Percentiles rank a stretch among this genome's conserved stretches.
Conservation (phyloP, 2,329 filamentous ascomycete genomes). For the Bertia moriformis region DNA sequence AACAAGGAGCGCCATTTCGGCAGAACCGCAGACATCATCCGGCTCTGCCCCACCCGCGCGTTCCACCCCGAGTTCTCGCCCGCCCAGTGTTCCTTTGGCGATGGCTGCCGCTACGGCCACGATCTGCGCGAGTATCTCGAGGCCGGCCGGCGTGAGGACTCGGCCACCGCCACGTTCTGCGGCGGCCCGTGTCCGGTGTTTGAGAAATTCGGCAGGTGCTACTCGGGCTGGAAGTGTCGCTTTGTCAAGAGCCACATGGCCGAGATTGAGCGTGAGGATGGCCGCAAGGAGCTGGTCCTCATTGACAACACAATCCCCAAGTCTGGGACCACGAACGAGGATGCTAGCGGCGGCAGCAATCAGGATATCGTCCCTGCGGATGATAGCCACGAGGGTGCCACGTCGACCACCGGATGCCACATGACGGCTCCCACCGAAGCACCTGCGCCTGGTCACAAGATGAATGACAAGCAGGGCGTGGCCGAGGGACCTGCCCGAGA, state of each 20-base stretch:
- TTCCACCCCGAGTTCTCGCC: conserved; percentile 71
- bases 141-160: conserved; percentile 67
- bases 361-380: conserved; percentile 20
- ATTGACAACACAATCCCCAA: conserved; percentile 25
- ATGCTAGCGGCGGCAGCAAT: conserved; percentile 10
- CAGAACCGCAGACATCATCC: conserved; percentile 60
- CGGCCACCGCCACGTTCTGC: conserved; percentile 64
- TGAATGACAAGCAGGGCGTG: too few relatives aligned
- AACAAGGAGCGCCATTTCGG: conserved; percentile 76
- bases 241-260: conserved; percentile 77
- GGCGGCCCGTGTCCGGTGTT: conserved; percentile 70
- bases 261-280: conserved; percentile 65
- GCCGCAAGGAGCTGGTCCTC: conserved; percentile 67
- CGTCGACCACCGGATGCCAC: conserved; percentile 4
- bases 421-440: too few relatives aligned
- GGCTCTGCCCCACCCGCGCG: conserved; percentile 62
- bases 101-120: conserved; percentile 69
- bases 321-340: conserved; percentile 3
- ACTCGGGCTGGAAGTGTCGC: conserved; percentile 84
- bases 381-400: conserved; percentile 8
- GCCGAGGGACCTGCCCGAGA: too few relatives aligned
- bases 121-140: conserved; percentile 73
- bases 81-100: conserved; percentile 59
- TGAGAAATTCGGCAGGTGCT: conserved; percentile 61
- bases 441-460: too few relatives aligned